Evolutionary conservation across 331 rosid species (phyloP).

Genomic region (Dryas integrifolia): DNA sequence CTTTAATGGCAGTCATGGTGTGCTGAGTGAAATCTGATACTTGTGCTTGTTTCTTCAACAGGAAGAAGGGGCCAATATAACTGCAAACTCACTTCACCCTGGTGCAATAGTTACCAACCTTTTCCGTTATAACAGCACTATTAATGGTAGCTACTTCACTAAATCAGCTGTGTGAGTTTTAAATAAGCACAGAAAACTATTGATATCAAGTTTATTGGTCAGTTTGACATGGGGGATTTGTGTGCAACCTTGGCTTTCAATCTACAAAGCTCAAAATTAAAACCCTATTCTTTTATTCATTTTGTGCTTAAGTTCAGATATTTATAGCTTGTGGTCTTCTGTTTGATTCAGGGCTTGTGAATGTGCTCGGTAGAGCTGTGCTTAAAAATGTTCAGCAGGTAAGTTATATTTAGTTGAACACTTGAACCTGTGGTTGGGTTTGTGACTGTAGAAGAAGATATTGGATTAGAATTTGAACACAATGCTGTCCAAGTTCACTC

Average conservation of each 20-base stretch:
- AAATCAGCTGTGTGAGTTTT: background rate
- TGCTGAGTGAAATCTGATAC: background rate
- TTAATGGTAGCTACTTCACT: conserved; percentile 43
- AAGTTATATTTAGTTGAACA: conserved; percentile 5
- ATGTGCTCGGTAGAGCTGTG: conserved; percentile 33
- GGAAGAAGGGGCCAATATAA: conserved; percentile 67
- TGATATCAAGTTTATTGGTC: background rate
- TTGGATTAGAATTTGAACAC: background rate
- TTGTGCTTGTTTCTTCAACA: conserved; percentile 35
- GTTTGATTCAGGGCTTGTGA: conserved; percentile 45
- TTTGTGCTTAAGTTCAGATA: conserved; percentile 5
- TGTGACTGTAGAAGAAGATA: background rate
- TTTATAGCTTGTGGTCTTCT: conserved; percentile 1
- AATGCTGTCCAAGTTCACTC: background rate
- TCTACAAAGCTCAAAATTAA: background rate
- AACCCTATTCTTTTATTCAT: background rate
- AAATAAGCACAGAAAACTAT: background rate
- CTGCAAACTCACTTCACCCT: conserved; percentile 92
- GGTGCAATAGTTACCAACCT: conserved; percentile 73
- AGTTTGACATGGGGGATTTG: background rate
- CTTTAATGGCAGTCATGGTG: background rate
- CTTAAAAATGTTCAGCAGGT: conserved; percentile 65
- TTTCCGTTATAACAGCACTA: conserved; percentile 51
- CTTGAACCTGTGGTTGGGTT: background rate
- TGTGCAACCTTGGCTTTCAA: background rate